phyloP scores from a whole-genome alignment of 495 filamentous ascomycete species.

The Echria macrotheca region DNA sequence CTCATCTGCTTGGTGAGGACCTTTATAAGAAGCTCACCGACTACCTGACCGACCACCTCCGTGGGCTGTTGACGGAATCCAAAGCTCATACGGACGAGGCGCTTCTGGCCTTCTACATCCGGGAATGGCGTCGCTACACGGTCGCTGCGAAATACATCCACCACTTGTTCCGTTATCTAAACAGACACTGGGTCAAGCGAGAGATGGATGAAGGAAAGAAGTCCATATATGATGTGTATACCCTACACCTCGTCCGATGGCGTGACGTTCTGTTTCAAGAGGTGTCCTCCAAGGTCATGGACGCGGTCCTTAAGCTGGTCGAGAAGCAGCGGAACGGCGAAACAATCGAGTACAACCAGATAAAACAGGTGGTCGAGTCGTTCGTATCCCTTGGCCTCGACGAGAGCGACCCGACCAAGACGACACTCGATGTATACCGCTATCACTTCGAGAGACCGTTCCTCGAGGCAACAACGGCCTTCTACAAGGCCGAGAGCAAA shows the following conservation, averaged over 20 bases:
- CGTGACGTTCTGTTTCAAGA: conserved; percentile 80
- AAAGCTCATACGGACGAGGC: conserved; percentile 81
- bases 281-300: conserved; percentile 87
- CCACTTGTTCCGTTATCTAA: conserved; percentile 94
- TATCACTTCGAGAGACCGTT: conserved; percentile 89
- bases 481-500: conserved; percentile 89
- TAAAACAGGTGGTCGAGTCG: conserved; percentile 95
- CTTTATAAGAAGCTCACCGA: conserved; percentile 84
- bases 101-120: conserved; percentile 89
- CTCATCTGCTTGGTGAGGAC: conserved; percentile 92
- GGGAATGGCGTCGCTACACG: conserved; percentile 94
- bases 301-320: conserved; percentile 86
- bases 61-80: conserved; percentile 58
- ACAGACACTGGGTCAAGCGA: conserved; percentile 97
- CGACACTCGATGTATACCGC: conserved; percentile 90
- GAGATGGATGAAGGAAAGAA: conserved; percentile 99
- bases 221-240: conserved; percentile 96
- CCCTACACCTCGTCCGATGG: conserved; percentile 92
- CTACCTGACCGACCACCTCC: conserved; percentile 75
- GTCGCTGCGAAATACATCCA: conserved; percentile 94
- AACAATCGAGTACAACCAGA: conserved; percentile 94
- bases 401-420: conserved; percentile 86
- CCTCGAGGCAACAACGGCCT: conserved; percentile 73
- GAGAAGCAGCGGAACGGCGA: conserved; percentile 97
- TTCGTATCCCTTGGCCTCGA: conserved; percentile 95